Evolutionary conservation across 2,329 filamentous ascomycete genomes (phyloP).

Genomic region (Colletotrichum spaethianum): DNA sequence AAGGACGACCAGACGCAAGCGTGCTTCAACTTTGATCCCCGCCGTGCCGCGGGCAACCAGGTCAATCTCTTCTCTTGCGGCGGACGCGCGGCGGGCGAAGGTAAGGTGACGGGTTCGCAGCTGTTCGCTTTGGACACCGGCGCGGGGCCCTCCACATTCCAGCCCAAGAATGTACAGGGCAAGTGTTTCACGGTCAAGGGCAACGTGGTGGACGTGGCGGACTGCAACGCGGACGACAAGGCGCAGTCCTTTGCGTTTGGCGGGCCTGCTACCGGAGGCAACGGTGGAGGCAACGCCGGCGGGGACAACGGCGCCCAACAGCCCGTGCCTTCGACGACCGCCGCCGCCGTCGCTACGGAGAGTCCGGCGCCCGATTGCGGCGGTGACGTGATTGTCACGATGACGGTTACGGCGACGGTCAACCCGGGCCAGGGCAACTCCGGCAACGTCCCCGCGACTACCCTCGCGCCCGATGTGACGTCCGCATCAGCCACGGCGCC

Average conservation of each 20-base stretch:
- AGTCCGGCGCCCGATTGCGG: slow-evolving; percentile 9
- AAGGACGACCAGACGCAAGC: slow-evolving; percentile 59
- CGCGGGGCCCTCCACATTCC: slow-evolving; percentile 58
- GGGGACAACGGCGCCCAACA: slow-evolving; percentile 1
- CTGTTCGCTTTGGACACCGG: slow-evolving; percentile 63
- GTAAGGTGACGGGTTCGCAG: slow-evolving; percentile 65
- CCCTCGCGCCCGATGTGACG: slow-evolving; percentile 11
- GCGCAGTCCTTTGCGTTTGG: slow-evolving; percentile 59
- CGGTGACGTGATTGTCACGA: slow-evolving; percentile 5
- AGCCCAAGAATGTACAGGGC: slow-evolving; percentile 60
- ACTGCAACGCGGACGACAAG: slow-evolving; percentile 56
- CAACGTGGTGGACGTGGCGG: slow-evolving; percentile 58
- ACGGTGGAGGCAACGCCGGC: neutral
- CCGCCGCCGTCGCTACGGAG: slow-evolving; percentile 18
- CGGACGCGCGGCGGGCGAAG: slow-evolving; percentile 68
- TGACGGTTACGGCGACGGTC: slow-evolving; percentile 25
- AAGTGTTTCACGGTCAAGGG: slow-evolving; percentile 64
- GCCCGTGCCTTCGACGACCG: neutral
- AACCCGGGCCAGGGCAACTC: slow-evolving; percentile 15
- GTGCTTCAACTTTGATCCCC: slow-evolving; percentile 71
- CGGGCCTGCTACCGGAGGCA: slow-evolving; percentile 1
- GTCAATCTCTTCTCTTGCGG: slow-evolving; percentile 72
- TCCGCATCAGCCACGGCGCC: neutral
- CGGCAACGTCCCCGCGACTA: slow-evolving; percentile 7
- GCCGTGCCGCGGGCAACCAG: slow-evolving; percentile 65